Base-by-base conservation (phyloP, 371 early-diverging fungal genomes). In the Syncephalastrum monosporum region DNA sequence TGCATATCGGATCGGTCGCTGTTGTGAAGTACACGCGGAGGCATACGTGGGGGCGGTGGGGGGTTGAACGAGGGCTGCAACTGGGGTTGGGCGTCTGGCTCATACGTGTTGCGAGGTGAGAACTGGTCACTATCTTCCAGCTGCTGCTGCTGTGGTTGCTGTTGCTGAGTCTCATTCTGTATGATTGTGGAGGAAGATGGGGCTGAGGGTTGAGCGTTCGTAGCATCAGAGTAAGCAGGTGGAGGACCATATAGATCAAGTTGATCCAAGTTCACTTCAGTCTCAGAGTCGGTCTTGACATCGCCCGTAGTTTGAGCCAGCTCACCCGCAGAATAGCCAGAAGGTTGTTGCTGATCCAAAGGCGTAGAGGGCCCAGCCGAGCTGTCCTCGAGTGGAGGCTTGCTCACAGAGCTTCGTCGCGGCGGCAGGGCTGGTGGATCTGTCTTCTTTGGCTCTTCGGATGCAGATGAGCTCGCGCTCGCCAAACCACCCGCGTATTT, bases 171-270 rank as follows among this genome's bases (percentile, higher is more conserved):
- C 8, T 10, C 38, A 10, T 33, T 10, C 12, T 33, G 38, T 10
- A 33, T 8, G 10, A 33, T 33, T 5, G 38, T 33, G 2, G 38
- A 33, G 8, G 38, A 33, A 33, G 38, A 29, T 4, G 29, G 38
- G 2, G 38, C 38, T 10, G 38, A 33, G 38, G 38, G 38, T 10
- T 33, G 38, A 2, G 38, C 38, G 38, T 33, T 33, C 12, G 38
- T 33, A 42, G 41, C 49, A 19, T 50, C 60, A 16, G 60, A 57
- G 50, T 75, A 75, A 27, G 75, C 72, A 42, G 76, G 76, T 12
- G 76, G 76, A 2, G 63, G 67, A 52, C 73, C 76, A 51, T 72
- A 75, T 2, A 75, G 52, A 52, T 75, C 75, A 27, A 68, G 25
- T 25, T 57, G 27, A 3, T 60, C 72, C 46, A 65, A 27, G 42